These are phyloP conservation scores for Solanum stenotomum DNA, from an alignment of 257 asterid genomes.

Conservation along the genomic window DNA sequence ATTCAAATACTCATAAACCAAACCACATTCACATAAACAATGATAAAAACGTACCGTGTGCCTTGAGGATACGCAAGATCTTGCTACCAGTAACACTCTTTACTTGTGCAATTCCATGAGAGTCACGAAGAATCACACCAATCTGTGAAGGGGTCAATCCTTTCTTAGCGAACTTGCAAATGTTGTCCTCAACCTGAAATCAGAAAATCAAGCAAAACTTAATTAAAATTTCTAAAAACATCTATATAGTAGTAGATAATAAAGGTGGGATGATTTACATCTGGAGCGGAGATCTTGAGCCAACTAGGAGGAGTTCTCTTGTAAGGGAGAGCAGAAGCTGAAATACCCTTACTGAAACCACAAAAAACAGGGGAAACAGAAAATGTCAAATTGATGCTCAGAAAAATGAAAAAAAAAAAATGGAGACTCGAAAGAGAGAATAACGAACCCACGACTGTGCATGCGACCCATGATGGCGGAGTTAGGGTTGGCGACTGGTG, in stretches of 20 bases:
- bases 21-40: background rate
- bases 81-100: slow-evolving; percentile 80
- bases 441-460: slow-evolving; percentile 72
- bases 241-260: background rate
- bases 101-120: slow-evolving; percentile 87
- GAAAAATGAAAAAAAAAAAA: background rate
- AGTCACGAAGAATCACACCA: slow-evolving; percentile 82
- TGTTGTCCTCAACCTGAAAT: slow-evolving; percentile 56
- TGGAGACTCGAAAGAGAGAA: background rate
- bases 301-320: slow-evolving; percentile 80
- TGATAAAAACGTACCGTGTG: slow-evolving; percentile 41
- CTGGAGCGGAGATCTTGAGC: slow-evolving; percentile 68
- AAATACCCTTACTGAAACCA: slow-evolving; percentile 69
- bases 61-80: slow-evolving; percentile 85
- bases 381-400: background rate
- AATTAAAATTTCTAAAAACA: background rate
- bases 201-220: background rate
- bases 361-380: background rate
- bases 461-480: slow-evolving; percentile 76
- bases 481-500: background rate
- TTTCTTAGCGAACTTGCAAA: slow-evolving; percentile 71
- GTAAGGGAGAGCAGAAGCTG: slow-evolving; percentile 82
- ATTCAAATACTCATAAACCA: background rate
- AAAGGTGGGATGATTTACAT: slow-evolving; percentile 17
- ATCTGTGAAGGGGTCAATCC: slow-evolving; percentile 80